Conservation (phyloP, 306 rosid genomes). For the Quercus variabilis region DNA sequence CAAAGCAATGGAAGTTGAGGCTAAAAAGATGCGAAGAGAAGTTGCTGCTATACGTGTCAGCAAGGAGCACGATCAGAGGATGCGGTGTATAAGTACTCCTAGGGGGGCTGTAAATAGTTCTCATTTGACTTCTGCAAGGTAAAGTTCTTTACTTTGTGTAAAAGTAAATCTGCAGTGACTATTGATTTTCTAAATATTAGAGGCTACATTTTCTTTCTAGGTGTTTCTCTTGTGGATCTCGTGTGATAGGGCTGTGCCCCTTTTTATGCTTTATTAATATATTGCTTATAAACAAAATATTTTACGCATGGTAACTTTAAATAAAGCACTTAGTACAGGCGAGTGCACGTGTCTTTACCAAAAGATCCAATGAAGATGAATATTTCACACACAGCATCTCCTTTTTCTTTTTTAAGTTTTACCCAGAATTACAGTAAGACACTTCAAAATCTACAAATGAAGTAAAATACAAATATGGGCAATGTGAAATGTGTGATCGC, state of each 20-base stretch:
- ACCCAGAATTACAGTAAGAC: neutral
- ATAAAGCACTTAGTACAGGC: no score
- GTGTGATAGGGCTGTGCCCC: no score
- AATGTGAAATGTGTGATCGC: neutral
- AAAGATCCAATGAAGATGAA: no score
- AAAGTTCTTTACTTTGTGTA: slow-evolving; percentile 7
- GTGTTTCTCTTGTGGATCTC: no score
- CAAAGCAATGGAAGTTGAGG: slow-evolving; percentile 91
- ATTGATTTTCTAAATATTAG: no score
- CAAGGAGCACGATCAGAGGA: slow-evolving; percentile 57
- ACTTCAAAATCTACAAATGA: neutral
- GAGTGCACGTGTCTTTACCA: no score
- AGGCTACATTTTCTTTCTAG: neutral
- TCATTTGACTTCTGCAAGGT: slow-evolving; percentile 57
- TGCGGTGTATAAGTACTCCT: slow-evolving; percentile 53
- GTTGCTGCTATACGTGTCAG: slow-evolving; percentile 63
- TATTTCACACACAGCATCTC: neutral
- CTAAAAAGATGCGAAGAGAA: slow-evolving; percentile 83
- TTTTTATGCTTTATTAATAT: no score
- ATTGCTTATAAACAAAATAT: no score
- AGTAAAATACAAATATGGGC: neutral
- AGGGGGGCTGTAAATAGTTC: slow-evolving; percentile 52
- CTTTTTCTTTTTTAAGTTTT: no score
- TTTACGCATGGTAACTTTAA: no score
- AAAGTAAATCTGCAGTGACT: neutral